These are phyloP conservation scores for Acorus calamus DNA, from an alignment of 106 monocot genomes.

Conservation along the genomic window DNA sequence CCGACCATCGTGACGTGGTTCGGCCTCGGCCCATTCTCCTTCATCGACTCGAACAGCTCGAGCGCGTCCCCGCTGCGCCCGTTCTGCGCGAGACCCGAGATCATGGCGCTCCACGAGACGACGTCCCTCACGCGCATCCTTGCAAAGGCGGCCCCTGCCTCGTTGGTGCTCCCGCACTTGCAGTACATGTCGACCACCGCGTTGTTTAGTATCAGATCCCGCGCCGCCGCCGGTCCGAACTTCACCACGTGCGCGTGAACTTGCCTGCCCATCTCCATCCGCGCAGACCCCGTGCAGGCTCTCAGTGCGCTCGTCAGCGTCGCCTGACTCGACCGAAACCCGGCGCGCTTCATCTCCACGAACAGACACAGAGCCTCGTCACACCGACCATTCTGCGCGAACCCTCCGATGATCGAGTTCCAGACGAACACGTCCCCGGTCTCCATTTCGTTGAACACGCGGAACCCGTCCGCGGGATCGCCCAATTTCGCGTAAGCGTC, in stretches of 20 bases:
- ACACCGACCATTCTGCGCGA: conserved; percentile 53
- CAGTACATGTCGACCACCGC: conserved; percentile 71
- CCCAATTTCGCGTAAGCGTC: conserved; percentile 51
- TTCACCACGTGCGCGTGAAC: conserved; percentile 61
- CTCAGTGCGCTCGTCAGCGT: conserved; percentile 61
- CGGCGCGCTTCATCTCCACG: conserved; percentile 46
- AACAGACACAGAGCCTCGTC: conserved; percentile 36
- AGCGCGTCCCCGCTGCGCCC: conserved; percentile 44
- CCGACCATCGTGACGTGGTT: conserved; percentile 65
- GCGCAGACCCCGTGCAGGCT: conserved; percentile 55
- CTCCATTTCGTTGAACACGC: conserved; percentile 44
- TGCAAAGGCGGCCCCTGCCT: conserved; percentile 31
- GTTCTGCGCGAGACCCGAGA: conserved; percentile 65
- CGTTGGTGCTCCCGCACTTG: conserved; percentile 63
- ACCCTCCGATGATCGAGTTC: conserved; percentile 77
- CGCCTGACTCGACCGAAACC: conserved; percentile 45
- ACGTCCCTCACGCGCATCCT: conserved; percentile 51
- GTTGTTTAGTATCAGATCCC: conserved; percentile 62
- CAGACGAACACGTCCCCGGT: conserved; percentile 59
- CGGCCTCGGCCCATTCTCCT: conserved; percentile 20
- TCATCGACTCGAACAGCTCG: conserved; percentile 42
- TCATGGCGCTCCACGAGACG: conserved; percentile 81
- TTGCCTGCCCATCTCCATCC: conserved; percentile 58
- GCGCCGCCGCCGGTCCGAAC: conserved; percentile 2
- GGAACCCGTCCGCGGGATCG: conserved; percentile 36